Percentiles rank a stretch among this genome's conserved stretches.
These are phyloP conservation scores for Wallemia hederae DNA, from an alignment of 1,284 basidiomycete genomes.

Conservation along the genomic window DNA sequence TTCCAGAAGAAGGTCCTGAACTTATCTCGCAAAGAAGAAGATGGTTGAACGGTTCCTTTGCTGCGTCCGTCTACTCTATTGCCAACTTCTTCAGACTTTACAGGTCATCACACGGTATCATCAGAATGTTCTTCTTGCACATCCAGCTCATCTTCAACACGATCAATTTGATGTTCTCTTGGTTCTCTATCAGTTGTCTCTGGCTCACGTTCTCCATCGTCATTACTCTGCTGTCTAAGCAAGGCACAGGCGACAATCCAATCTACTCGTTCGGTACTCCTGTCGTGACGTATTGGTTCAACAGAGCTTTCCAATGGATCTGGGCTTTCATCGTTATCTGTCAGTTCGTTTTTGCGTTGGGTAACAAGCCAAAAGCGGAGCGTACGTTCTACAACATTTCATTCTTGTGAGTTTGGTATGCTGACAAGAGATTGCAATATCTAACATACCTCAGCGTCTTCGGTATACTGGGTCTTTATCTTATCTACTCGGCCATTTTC, in stretches of 20 bases:
- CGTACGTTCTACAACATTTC: conserved; percentile 49
- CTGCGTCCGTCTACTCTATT: conserved; percentile 79
- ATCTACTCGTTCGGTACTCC: conserved; percentile 41
- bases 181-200: conserved; percentile 74
- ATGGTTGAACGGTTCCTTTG: conserved; percentile 92
- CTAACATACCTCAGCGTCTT: neutral
- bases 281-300: conserved; percentile 57
- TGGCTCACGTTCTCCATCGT: conserved; percentile 93
- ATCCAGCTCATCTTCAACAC: conserved; percentile 62
- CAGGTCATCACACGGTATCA: conserved; percentile 46
- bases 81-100: conserved; percentile 84
- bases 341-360: conserved; percentile 74
- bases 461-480: conserved; percentile 30
- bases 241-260: conserved; percentile 12
- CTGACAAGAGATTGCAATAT: neutral
- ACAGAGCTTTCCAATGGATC: conserved; percentile 52
- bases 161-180: conserved; percentile 52
- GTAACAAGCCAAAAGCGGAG: conserved; percentile 89
- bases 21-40: conserved; percentile 82
- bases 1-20: conserved; percentile 52
- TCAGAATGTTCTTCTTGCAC: conserved; percentile 79
- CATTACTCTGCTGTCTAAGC: conserved; percentile 50
- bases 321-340: conserved; percentile 43
- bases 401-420: conserved; percentile 27
- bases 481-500: conserved; percentile 57